Evolutionary conservation across 177 flowering plant species (phyloP).

Genomic region (Vitis hybrid): DNA sequence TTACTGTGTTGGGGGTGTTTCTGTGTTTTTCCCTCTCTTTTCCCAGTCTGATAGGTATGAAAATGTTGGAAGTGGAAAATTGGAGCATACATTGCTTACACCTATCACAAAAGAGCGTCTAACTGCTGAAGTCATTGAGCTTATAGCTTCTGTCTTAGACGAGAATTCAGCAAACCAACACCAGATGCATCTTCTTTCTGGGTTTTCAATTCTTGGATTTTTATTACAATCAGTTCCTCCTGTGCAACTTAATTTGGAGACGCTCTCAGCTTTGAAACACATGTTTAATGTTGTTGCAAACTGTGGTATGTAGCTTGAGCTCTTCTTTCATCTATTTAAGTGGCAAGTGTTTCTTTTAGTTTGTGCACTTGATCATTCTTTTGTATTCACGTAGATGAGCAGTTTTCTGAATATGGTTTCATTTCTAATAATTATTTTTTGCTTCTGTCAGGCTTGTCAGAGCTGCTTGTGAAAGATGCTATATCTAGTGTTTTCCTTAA

Average conservation of each 20-base stretch:
- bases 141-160: constrained; percentile 87
- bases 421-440: constrained; percentile 1
- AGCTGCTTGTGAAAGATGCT: constrained; percentile 78
- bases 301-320: constrained; percentile 52
- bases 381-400: not conserved
- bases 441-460: constrained; percentile 62
- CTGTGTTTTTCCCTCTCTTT: constrained; percentile 94
- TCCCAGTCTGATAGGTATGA: constrained; percentile 64
- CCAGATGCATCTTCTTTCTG: constrained; percentile 96
- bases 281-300: constrained; percentile 68
- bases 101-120: constrained; percentile 65
- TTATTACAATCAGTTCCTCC: constrained; percentile 84
- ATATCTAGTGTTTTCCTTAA: constrained; percentile 79
- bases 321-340: not conserved
- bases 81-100: constrained; percentile 38
- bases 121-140: constrained; percentile 85
- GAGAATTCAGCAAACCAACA: constrained; percentile 94
- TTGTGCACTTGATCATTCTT: not conserved
- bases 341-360: not conserved
- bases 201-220: constrained; percentile 84
- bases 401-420: not conserved
- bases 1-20: constrained; percentile 98
- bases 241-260: constrained; percentile 81
- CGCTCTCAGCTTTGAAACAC: constrained; percentile 80
- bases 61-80: constrained; percentile 40